These are phyloP conservation scores for Apiospora koreana DNA, from an alignment of 2,329 filamentous ascomycete genomes.

Conservation along the genomic window DNA sequence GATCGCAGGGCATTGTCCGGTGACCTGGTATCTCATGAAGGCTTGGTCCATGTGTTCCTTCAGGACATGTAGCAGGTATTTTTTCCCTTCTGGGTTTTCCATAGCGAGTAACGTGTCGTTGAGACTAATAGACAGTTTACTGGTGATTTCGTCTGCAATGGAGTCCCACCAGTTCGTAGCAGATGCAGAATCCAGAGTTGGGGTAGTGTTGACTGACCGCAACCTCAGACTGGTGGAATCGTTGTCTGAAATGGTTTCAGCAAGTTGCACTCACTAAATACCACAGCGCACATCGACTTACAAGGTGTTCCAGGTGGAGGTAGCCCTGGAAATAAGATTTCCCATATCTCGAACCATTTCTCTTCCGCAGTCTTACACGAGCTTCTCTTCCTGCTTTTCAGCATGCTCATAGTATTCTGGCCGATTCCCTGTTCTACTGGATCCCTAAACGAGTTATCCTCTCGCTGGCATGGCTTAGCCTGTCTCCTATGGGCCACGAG, in stretches of 20 bases:
- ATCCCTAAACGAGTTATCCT: background rate
- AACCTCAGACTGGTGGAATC: background rate
- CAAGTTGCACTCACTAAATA: background rate
- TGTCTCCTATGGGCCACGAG: background rate
- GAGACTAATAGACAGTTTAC: too few species aligned
- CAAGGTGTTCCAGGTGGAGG: background rate
- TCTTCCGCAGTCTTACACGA: background rate
- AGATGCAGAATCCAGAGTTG: background rate
- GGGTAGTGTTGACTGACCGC: background rate
- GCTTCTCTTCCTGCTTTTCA: background rate
- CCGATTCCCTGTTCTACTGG: background rate
- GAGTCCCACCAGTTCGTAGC: background rate
- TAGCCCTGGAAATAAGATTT: background rate
- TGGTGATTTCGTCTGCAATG: background rate
- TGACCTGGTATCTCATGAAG: too few species aligned
- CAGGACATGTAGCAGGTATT: too few species aligned
- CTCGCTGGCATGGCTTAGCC: background rate
- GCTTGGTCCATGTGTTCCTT: too few species aligned
- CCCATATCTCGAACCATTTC: conserved; percentile 7
- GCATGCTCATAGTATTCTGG: background rate
- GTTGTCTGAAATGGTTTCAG: background rate
- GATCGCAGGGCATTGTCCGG: too few species aligned
- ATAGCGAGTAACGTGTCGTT: too few species aligned
- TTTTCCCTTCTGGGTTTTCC: too few species aligned
- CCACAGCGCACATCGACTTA: background rate